Percentiles rank a stretch among this genome's conserved stretches.
Evolutionary conservation across 495 filamentous ascomycete genomes (phyloP).

Genomic region (Penicillium nucicola): DNA sequence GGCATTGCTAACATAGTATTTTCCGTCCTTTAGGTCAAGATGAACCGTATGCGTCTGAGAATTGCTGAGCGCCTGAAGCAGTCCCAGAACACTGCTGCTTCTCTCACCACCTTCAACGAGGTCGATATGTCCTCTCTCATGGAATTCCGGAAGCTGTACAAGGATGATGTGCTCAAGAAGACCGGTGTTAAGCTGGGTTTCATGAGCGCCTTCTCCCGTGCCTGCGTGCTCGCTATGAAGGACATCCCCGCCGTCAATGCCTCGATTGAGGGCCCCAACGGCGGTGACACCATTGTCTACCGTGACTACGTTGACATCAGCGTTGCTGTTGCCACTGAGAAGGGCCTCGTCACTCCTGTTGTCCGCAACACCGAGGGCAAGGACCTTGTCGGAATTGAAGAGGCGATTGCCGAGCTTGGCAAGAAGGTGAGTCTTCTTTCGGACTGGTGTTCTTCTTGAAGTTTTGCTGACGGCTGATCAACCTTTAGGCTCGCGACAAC

Average conservation of each 20-base stretch:
- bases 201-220: conserved; percentile 95
- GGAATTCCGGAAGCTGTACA: conserved; percentile 95
- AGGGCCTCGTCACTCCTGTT: conserved; percentile 94
- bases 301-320: conserved; percentile 97
- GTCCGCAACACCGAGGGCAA: conserved; percentile 89
- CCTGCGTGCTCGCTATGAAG: conserved; percentile 88
- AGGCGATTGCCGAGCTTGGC: conserved; percentile 86
- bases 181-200: conserved; percentile 97
- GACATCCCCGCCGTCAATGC: conserved; percentile 96
- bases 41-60: conserved; percentile 98
- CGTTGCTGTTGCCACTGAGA: conserved; percentile 95
- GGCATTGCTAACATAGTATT: conserved; percentile 4
- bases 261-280: conserved; percentile 91
- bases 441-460: neutral
- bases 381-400: conserved; percentile 87
- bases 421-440: conserved; percentile 71
- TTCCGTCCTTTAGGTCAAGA: conserved; percentile 70
- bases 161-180: conserved; percentile 93
- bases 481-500: conserved; percentile 74
- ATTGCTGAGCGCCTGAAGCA: conserved; percentile 98
- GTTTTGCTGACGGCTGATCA: neutral
- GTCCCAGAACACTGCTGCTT: conserved; percentile 97
- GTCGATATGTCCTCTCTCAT: conserved; percentile 98
- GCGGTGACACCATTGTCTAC: conserved; percentile 97
- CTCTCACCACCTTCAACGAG: conserved; percentile 97